Evolutionary conservation across 1,284 basidiomycete genomes (phyloP).

Genomic region (Ustanciosporium gigantosporum): DNA sequence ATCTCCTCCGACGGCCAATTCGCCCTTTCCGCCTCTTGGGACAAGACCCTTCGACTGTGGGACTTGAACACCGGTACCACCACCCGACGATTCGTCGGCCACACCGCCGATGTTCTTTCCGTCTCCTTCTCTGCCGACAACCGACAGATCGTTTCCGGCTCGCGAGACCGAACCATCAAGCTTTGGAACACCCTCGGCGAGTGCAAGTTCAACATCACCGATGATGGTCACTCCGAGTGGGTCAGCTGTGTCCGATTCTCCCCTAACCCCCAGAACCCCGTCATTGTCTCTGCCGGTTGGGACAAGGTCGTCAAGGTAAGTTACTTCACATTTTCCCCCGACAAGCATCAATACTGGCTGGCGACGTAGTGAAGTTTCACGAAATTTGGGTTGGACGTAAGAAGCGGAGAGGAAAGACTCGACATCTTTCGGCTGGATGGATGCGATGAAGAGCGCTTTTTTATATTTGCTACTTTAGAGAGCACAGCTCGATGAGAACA

Average conservation of each 20-base stretch:
- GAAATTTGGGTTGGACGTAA: too few relatives aligned
- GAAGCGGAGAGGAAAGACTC: too few relatives aligned
- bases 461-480: conserved; percentile 85
- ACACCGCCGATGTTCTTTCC: conserved; percentile 95
- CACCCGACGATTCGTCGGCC: conserved; percentile 83
- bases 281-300: conserved; percentile 99
- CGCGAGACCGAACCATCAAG: conserved; percentile 94
- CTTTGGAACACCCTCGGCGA: conserved; percentile 99
- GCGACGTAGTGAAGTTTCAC: neutral
- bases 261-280: conserved; percentile 95
- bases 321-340: conserved; percentile 13
- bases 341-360: neutral
- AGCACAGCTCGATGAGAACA: conserved; percentile 70
- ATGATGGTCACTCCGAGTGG: conserved; percentile 80
- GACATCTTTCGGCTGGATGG: neutral
- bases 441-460: conserved; percentile 62
- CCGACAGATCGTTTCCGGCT: conserved; percentile 92
- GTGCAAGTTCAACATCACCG: conserved; percentile 99
- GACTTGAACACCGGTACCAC: conserved; percentile 64
- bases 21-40: conserved; percentile 98
- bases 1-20: conserved; percentile 90
- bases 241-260: conserved; percentile 99
- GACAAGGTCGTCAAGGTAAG: conserved; percentile 99
- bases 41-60: conserved; percentile 99
- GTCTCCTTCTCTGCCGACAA: conserved; percentile 61